Percentiles rank a stretch among this genome's conserved stretches.
Conservation (phyloP, 129 eudicot genomes). For the Solidago caesia region DNA sequence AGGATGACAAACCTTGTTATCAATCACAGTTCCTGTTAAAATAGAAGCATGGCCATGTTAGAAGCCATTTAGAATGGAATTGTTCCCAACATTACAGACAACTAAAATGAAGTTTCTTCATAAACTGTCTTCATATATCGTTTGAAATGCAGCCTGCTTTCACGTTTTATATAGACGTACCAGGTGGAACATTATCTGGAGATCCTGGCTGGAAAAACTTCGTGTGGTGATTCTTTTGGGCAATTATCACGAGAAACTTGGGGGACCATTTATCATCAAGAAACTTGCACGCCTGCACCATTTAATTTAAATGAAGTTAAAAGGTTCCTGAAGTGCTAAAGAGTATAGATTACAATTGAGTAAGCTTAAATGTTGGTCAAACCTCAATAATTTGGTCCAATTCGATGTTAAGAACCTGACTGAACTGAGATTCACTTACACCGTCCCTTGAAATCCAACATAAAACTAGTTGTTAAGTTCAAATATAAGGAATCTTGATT, state of each 20-base stretch:
- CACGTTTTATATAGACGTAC: constrained; percentile 21
- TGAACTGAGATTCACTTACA: constrained; percentile 82
- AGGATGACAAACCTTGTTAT: constrained; percentile 71
- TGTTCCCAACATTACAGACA: background rate
- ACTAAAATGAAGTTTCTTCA: background rate
- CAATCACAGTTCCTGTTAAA: constrained; percentile 67
- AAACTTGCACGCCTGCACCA: constrained; percentile 63
- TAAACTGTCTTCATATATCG: background rate
- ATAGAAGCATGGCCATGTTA: background rate
- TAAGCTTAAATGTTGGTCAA: constrained; percentile 13
- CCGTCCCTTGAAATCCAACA: constrained; percentile 54
- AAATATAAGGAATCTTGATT: background rate
- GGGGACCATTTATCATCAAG: constrained; percentile 80
- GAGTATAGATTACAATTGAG: background rate
- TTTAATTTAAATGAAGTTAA: background rate
- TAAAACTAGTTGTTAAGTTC: background rate
- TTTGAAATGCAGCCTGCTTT: background rate
- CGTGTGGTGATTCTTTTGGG: constrained; percentile 82
- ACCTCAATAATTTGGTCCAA: constrained; percentile 76
- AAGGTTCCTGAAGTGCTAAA: background rate
- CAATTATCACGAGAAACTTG: constrained; percentile 64
- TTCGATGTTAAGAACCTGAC: constrained; percentile 71
- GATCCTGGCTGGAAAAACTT: constrained; percentile 66
- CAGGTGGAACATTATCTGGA: constrained; percentile 82
- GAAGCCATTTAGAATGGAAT: background rate